These are phyloP conservation scores for Cystobasidium tubakii DNA, from an alignment of 768 basidiomycete species.

Conservation along the genomic window DNA sequence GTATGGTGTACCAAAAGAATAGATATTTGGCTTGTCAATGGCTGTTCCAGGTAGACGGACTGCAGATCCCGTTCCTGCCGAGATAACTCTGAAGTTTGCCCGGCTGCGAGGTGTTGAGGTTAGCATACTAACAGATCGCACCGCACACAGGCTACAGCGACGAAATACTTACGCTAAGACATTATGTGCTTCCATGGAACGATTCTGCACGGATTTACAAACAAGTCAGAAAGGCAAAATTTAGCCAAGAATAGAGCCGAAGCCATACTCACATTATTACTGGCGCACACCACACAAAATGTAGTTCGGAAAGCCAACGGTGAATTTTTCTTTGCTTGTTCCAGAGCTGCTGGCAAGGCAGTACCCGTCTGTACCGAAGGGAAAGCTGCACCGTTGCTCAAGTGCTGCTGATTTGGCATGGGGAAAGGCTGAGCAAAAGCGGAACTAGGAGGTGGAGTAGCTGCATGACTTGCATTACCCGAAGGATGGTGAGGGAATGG, in stretches of 20 bases:
- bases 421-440: constrained; percentile 2
- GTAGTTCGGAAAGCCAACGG: constrained; percentile 56
- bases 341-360: neutral
- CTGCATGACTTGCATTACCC: neutral
- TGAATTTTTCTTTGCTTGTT: constrained; percentile 53
- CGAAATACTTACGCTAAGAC: constrained; percentile 78
- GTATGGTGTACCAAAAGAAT: constrained; percentile 93
- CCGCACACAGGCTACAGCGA: too few relatives aligned
- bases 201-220: constrained; percentile 30
- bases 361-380: constrained; percentile 18
- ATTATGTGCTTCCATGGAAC: constrained; percentile 84
- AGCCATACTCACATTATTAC: constrained; percentile 70
- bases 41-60: constrained; percentile 93
- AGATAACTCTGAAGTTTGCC: constrained; percentile 83
- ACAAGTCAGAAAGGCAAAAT: neutral
- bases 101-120: constrained; percentile 65
- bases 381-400: constrained; percentile 4
- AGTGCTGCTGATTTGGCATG: constrained; percentile 6
- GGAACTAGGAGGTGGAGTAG: neutral
- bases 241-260: constrained; percentile 20
- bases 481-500: neutral
- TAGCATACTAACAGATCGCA: too few relatives aligned
- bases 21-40: constrained; percentile 96
- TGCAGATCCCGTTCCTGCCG: constrained; percentile 92
- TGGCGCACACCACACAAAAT: constrained; percentile 99